Evolutionary conservation across 495 filamentous ascomycete species (phyloP), one percentile per base, ranked within the genome.

Genomic region (Neurospora cerealis): DNA sequence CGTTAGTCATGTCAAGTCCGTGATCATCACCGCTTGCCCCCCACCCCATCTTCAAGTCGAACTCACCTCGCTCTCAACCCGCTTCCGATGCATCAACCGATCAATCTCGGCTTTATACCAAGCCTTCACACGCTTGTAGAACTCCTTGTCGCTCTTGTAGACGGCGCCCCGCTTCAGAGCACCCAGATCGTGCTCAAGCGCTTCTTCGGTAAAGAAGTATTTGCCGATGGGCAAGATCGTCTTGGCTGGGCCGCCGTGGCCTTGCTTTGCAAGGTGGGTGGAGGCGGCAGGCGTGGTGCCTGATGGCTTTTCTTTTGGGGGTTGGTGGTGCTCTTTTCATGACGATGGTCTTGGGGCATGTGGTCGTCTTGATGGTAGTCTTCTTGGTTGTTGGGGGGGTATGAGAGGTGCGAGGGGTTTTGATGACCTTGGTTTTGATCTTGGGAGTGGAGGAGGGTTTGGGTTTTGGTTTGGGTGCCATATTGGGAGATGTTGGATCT

Each of bases 31-130:
- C 21, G 46, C 42, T 6, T 32, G 6, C 54, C 21, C 10, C 46
- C n/a, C 46, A 28, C n/a, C 7, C 1, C 8, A 10, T 24, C 5
- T 15, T 21, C 34, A 42, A 15, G 13, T 9, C 24, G 46, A 0
- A 13, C 72, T 70, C 34, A 76, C 76, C 74, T 72, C 32, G 9
- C 44, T 41, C 4, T 72, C 17, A 37, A 74, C 60, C 11, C 7
- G 69, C 10, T 76, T 69, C 0, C 71, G 37, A 28, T 80, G 76
- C 5, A 75, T 4, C 3, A 72, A 37, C 0, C 80, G 76, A 62
- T 79, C 77, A 9, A 79, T 75, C 70, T 80, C 79, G 62, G 78
- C 78, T 70, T 79, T 81, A 74, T 79, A 81, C 80, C 80, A 81
- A 9, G 78, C 73, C 44, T 71, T 74, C 0, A 74, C 78, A 0